Base-by-base conservation (phyloP, 1,139 yeast genomes). In the Protomyces inouyei region DNA sequence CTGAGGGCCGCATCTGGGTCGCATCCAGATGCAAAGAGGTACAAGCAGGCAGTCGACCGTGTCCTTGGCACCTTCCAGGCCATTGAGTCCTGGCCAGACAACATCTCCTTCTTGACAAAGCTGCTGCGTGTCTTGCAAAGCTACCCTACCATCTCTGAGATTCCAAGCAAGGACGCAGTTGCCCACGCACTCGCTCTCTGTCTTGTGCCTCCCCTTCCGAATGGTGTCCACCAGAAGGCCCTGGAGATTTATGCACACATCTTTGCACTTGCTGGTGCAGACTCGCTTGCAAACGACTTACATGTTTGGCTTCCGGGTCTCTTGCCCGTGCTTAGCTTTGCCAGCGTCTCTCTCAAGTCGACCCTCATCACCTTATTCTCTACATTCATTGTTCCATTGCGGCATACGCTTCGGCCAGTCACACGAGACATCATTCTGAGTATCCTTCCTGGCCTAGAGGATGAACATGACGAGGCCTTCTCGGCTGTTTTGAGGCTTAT, bases 31-130 rank as follows among this genome's bases (percentile, higher is more conserved):
- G 16, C 51, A 6, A 52, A 23, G 74, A 84, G 88, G 68, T 87
- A 86, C 72, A 77, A 79, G 32, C 80, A 84, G 37, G 83, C 80
- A 68, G 82, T 91, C 5, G 96, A 88, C 66, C 84, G 86, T 68
- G 91, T 95, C 0, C 77, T 93, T 35, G 79, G 83, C 6, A 79
- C 85, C n/a, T 93, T 93, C 77, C 97, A 89, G 65, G 75, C 85
- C n/a, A 86, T 91, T 1, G 87, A 85, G 52, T 98, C 92, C 77
- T 93, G 98, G 98, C 98, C 98, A n/a, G 98, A 93, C 73, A 91
- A 92, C 74, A 93, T 93, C 66, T 87, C 97, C 23, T 91, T 90
- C 73, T 78, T 95, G 55, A 85, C 93, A 0, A 83, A 88, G 69
- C 80, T 93, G 12, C 85, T 85, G 68, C 88, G 70, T 71, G 71